Evolutionary conservation across 2,329 filamentous ascomycete species (phyloP).

Genomic region (Exophiala bonariae): DNA sequence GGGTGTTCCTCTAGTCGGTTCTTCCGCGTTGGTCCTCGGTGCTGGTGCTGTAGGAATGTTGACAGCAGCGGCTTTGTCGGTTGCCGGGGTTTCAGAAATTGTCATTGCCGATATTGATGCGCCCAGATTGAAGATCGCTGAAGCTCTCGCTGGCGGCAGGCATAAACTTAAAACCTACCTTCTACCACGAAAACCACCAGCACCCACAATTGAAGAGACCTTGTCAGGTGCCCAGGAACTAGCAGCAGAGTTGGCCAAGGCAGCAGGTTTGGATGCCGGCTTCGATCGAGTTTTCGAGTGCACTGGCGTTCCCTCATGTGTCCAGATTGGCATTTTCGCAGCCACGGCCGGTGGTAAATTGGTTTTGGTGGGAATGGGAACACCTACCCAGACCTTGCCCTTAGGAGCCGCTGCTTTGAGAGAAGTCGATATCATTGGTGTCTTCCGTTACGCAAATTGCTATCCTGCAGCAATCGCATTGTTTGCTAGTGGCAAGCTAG

Average conservation of each 20-base stretch:
- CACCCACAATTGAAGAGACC: constrained; percentile 43
- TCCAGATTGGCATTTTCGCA: constrained; percentile 47
- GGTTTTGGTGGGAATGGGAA: constrained; percentile 59
- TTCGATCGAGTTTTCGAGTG: constrained; percentile 49
- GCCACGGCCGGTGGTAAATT: constrained; percentile 51
- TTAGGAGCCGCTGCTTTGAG: constrained; percentile 56
- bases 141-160: constrained; percentile 35
- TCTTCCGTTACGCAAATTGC: constrained; percentile 56
- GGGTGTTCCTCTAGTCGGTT: constrained; percentile 35
- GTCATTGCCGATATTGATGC: constrained; percentile 63
- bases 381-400: constrained; percentile 54
- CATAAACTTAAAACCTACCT: constrained; percentile 37
- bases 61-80: constrained; percentile 58
- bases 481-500: constrained; percentile 51
- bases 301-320: constrained; percentile 45
- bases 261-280: constrained; percentile 31
- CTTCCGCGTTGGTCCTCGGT: constrained; percentile 59
- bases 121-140: constrained; percentile 56
- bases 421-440: constrained; percentile 59
- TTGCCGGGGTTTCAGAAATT: constrained; percentile 55
- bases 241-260: constrained; percentile 34
- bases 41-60: constrained; percentile 63
- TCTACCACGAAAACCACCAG: constrained; percentile 33
- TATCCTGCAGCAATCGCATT: constrained; percentile 57
- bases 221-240: constrained; percentile 34